Percentiles rank a stretch among this genome's conserved stretches.
phyloP scores from a whole-genome alignment of 495 filamentous ascomycete genomes.

The Hypoxylon crocopeplum region DNA sequence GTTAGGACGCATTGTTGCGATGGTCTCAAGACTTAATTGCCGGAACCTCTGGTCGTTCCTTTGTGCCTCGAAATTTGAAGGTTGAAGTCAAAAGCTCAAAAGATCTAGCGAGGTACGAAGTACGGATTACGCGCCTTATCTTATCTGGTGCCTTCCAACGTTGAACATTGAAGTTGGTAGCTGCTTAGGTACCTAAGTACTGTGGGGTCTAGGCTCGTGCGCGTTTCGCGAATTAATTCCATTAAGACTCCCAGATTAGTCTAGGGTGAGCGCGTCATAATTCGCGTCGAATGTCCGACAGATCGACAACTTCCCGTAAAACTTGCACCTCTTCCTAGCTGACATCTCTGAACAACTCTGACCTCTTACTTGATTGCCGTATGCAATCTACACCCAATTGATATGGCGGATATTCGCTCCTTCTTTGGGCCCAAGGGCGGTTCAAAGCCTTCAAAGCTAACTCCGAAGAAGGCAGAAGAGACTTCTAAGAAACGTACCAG shows the following conservation, averaged over 20 bases:
- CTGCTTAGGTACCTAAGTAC: too few relatives aligned
- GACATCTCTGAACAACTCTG: not conserved
- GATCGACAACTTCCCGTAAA: constrained; percentile 1
- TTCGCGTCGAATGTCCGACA: constrained; percentile 25
- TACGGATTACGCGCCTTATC: too few relatives aligned
- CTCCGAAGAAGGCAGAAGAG: constrained; percentile 53
- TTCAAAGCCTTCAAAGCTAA: constrained; percentile 52
- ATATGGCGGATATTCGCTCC: constrained; percentile 81
- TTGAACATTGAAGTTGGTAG: too few relatives aligned
- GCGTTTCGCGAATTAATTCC: constrained; percentile 22
- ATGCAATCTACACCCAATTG: not conserved
- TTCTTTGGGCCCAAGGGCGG: constrained; percentile 75
- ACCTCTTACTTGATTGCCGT: not conserved
- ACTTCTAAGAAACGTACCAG: constrained; percentile 45
- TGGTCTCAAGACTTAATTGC: constrained; percentile 3
- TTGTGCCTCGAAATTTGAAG: constrained; percentile 14
- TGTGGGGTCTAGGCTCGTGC: constrained; percentile 18
- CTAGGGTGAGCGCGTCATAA: constrained; percentile 33
- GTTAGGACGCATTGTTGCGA: constrained; percentile 49
- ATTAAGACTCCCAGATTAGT: constrained; percentile 24
- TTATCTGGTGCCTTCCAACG: too few relatives aligned
- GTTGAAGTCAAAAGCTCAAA: constrained; percentile 14
- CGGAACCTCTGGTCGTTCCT: constrained; percentile 1
- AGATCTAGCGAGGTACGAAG: not conserved
- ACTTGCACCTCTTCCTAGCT: not conserved